phyloP scores from a whole-genome alignment of 371 early-diverging fungal species.

The Chytridium lagenaria region DNA sequence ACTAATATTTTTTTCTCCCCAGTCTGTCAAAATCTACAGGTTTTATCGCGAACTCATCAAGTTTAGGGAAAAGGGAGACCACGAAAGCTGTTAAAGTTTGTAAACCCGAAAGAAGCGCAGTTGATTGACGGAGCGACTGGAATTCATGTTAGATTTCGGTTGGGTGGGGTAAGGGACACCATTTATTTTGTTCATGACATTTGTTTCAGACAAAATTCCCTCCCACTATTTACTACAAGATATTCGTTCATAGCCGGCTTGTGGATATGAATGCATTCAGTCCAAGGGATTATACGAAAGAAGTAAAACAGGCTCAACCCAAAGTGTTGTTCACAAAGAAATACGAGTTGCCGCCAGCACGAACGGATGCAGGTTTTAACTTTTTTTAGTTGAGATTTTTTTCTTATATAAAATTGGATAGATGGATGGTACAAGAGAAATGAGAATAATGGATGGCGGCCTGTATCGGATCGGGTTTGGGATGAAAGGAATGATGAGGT shows the following conservation, averaged over 20 bases:
- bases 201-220: constrained; percentile 50
- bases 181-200: not conserved
- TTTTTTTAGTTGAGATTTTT: not conserved
- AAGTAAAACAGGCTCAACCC: constrained; percentile 39
- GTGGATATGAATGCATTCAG: constrained; percentile 60
- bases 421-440: constrained; percentile 57
- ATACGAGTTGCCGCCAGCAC: constrained; percentile 9
- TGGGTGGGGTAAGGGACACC: constrained; percentile 52
- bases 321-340: constrained; percentile 39
- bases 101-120: constrained; percentile 59
- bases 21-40: constrained; percentile 50
- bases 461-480: constrained; percentile 50
- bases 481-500: constrained; percentile 19
- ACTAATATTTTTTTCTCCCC: not conserved
- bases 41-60: constrained; percentile 56
- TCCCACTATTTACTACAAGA: constrained; percentile 61
- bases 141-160: constrained; percentile 57
- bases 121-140: constrained; percentile 53
- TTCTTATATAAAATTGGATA: not conserved
- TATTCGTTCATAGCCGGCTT: constrained; percentile 52
- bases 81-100: constrained; percentile 48
- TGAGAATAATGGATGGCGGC: constrained; percentile 64
- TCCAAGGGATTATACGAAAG: constrained; percentile 57
- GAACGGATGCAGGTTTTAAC: not conserved
- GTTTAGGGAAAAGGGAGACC: constrained; percentile 54